Evolutionary conservation across 768 basidiomycete genomes (phyloP).

Genomic region (Gyrodon lividus): DNA sequence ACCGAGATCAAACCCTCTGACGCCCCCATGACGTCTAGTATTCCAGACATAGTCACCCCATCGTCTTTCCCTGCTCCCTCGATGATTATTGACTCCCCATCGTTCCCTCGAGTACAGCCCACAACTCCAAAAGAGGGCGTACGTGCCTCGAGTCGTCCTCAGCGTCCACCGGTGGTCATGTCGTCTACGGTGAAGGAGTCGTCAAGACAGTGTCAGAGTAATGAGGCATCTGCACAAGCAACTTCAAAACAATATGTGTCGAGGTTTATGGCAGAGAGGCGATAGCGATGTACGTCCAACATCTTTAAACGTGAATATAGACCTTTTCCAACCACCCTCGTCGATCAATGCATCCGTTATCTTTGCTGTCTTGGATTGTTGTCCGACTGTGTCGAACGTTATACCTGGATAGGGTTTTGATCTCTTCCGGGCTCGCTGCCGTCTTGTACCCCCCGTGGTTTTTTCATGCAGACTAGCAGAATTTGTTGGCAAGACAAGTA

Average conservation of each 20-base stretch:
- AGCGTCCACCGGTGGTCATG: conserved; percentile 25
- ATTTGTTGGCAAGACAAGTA: too few species aligned
- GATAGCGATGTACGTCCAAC: neutral
- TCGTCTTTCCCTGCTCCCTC: conserved; percentile 5
- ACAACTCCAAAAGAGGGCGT: conserved; percentile 25
- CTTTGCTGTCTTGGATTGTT: too few species aligned
- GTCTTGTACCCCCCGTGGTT: too few species aligned
- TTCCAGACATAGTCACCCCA: neutral
- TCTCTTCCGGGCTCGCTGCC: too few species aligned
- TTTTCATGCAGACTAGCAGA: too few species aligned
- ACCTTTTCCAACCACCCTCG: too few species aligned
- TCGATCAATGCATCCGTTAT: too few species aligned
- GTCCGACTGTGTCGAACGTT: too few species aligned
- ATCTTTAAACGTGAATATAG: neutral
- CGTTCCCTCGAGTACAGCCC: conserved; percentile 11
- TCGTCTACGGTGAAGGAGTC: conserved; percentile 13
- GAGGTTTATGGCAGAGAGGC: conserved; percentile 37
- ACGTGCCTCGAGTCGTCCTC: conserved; percentile 23
- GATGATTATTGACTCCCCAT: conserved; percentile 16
- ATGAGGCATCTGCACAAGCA: neutral
- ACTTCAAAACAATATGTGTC: conserved; percentile 23
- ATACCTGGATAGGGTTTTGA: too few species aligned
- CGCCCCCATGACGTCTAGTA: conserved; percentile 3
- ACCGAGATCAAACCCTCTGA: neutral
- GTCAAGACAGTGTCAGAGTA: neutral